Conservation (phyloP, 805 yeast species). For the Vanderwaltozyma verrucispora region DNA sequence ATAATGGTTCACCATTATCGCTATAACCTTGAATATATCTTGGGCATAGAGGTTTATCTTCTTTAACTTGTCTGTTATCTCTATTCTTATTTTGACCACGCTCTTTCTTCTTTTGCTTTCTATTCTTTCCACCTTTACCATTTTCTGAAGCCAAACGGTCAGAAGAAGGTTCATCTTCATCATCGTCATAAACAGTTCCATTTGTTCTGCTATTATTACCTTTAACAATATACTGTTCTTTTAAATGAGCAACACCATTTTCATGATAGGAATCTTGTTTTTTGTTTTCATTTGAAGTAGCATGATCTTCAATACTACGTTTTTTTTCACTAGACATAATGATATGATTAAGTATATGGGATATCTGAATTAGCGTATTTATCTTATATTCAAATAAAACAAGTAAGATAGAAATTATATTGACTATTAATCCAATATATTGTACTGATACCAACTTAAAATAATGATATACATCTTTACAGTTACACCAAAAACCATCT, state of each 20-base stretch:
- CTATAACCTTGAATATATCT: constrained; percentile 37
- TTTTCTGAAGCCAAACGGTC: constrained; percentile 33
- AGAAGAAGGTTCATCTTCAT: constrained; percentile 36
- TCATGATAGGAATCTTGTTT: constrained; percentile 18
- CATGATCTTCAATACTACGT: constrained; percentile 12
- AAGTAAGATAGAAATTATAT: too few species aligned
- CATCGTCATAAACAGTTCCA: constrained; percentile 24
- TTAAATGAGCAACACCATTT: constrained; percentile 69
- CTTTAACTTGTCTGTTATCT: constrained; percentile 60
- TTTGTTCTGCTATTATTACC: constrained; percentile 8
- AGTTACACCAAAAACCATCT: too few species aligned
- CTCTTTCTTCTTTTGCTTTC: constrained; percentile 33
- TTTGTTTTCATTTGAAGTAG: constrained; percentile 3
- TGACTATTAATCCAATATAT: too few species aligned
- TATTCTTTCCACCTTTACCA: constrained; percentile 33
- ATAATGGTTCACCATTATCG: constrained; percentile 36
- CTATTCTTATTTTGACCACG: constrained; percentile 82
- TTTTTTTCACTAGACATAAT: too few species aligned
- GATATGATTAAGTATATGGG: too few species aligned
- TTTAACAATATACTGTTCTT: constrained; percentile 52
- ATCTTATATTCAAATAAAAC: too few species aligned
- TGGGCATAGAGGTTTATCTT: constrained; percentile 55
- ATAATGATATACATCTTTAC: too few species aligned
- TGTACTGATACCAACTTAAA: too few species aligned
- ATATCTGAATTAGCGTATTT: too few species aligned